Evolutionary conservation across 2,329 filamentous ascomycete species (phyloP), one percentile per base, ranked within the genome.

Genomic region (Hymenoscyphus fructigenus): DNA sequence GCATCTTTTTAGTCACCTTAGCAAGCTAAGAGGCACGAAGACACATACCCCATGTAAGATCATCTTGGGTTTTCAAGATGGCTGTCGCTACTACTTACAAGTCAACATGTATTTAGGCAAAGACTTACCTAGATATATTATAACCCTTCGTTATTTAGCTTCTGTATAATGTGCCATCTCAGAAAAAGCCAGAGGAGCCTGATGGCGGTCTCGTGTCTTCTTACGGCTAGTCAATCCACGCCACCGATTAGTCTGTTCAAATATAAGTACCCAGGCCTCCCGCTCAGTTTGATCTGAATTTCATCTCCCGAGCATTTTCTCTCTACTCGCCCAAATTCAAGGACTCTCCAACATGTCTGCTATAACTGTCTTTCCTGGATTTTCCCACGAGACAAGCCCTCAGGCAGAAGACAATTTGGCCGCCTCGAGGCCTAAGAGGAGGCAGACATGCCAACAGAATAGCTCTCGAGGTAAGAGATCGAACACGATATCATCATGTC

Each of bases 381-480:
- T 38, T 38, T 38, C 10, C 36, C 7, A 38, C 7, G 7, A 38
- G 36, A 38, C 36, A 38, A 7, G 3, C 10, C 7, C 36, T 38
- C 7, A 38, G 36, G 36, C 10, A 3, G 14, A 38, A 38, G 17
- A 6, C 14, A 50, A 60, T 32, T 50, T 28, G 28, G 20, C 28
- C 26, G 38, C 41, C 41, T 60, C 41, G 12, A 53, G 47, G 59
- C 47, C 41, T 12, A 20, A 17, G 41, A 60, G 50, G 59, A 60
- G 59, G 38, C 38, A 29, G 41, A 38, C 17, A 60, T 29, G 1
- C 26, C 23, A 14, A 47, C 38, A 26, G 29, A 26, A 53, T 20
- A 26, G 59, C 26, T 60, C 59, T 60, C 20, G 41, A 60, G 59
- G 59, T 60, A n/a, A n/a, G n/a, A n/a, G n/a, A n/a, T n/a, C n/a